Evolutionary conservation across 2,329 filamentous ascomycete genomes (phyloP), one percentile per base, ranked within the genome.

Genomic region (Trichoderma oligosporum): DNA sequence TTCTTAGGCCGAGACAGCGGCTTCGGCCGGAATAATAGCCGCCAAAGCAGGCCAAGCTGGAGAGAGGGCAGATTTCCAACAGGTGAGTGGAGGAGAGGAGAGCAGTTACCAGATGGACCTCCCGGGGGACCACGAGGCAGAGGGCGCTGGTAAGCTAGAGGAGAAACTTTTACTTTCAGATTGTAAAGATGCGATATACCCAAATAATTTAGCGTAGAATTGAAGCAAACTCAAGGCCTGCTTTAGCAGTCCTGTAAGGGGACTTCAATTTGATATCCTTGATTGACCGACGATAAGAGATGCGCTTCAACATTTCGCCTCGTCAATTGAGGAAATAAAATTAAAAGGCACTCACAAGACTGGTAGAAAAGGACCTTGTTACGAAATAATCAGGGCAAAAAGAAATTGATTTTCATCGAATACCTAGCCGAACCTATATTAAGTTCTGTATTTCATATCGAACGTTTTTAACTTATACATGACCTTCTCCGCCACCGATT

Each of bases 81-180:
- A 41, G 85, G 85, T 1, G 85, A 88, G 65, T 88, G 85, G 85
- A 79, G 82, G 61, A 79, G 85, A 62, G 86, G 86, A 0, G 85
- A 88, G 66, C 77, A 76, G 55, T 66, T 86, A 48, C 85, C 85
- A 2, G 79, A 84, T 33, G 76, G 75, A 29, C 74, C 74, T 22
- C 49, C 65, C n/a, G 61, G 61, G n/a, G 62, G 67, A 53, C 45
- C 64, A 18, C 64, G 67, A 29, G 68, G 67, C 12, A 62, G 65
- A 46, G 65, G 66, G 27, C 64, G 68, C n/a, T 67, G 71, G 66
- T 72, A 47, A 60, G 18, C 16, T 14, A 8, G 25, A 39, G 42
- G n/a, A 52, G 25, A 59, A 31, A 24, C 58, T 16, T 36, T 12
- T 20, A n/a, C n/a, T 24, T 16, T 51, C 18, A 49, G 27, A 49